These are phyloP conservation scores for Hypoxylon lenormandii DNA, from an alignment of 495 filamentous ascomycete species.

Conservation along the genomic window DNA sequence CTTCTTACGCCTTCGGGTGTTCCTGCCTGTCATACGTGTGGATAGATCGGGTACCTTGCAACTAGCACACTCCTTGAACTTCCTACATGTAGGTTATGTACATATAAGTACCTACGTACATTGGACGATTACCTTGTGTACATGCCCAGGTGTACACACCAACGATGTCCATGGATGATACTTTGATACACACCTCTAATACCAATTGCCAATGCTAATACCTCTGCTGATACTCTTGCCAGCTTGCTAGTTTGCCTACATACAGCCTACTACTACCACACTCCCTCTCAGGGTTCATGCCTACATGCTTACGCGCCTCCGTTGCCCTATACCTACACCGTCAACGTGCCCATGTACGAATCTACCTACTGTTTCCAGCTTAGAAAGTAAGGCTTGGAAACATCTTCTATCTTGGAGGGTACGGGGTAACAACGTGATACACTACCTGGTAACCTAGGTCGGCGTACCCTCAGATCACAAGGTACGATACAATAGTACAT, in stretches of 20 bases:
- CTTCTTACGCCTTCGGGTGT: constrained; percentile 31
- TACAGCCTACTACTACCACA: not conserved
- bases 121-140: too few species aligned
- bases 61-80: not conserved
- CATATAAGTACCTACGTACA: too few species aligned
- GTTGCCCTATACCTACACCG: not conserved
- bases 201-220: too few species aligned
- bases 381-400: constrained; percentile 35
- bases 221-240: too few species aligned
- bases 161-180: too few species aligned
- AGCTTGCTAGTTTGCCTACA: too few species aligned
- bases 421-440: constrained; percentile 32
- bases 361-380: constrained; percentile 36
- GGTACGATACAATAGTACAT: constrained; percentile 2
- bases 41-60: constrained; percentile 46
- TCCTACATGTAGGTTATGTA: too few species aligned
- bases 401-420: constrained; percentile 23
- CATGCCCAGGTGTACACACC: too few species aligned
- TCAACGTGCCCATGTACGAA: not conserved
- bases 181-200: not conserved
- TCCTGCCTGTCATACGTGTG: constrained; percentile 43
- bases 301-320: not conserved
- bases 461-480: constrained; percentile 4
- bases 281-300: not conserved
- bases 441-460: constrained; percentile 30